Evolutionary conservation across 257 asterid genomes (phyloP), one percentile per base, ranked within the genome.

Genomic region (Galeopsis tetrahit): DNA sequence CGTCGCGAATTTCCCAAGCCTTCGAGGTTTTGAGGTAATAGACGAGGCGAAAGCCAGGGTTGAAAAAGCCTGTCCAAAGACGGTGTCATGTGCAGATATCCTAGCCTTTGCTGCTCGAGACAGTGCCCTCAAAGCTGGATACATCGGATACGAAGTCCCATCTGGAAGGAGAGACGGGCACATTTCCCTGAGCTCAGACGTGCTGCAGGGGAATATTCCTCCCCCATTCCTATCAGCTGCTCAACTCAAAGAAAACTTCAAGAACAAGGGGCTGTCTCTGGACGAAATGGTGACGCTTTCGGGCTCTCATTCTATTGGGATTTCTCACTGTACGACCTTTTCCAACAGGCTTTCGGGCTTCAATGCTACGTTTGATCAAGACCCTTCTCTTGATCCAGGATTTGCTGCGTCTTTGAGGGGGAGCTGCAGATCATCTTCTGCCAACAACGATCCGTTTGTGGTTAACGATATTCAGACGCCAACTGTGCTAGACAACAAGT

Each of bases 251-350:
- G 84, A 71, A 65, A 84, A 62, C 64, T 88, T 88, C 81, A 11
- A 15, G 28, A 49, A 52, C 9, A 88, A 88, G 66, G 95, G 92
- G 3, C 55, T 88, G 7, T 78, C 95, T 2, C 77, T 86, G 0
- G 92, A 86, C 3, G 90, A 88, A 7, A 88, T 88, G 92, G 95
- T 88, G 3, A 83, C 88, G 0, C 92, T 88, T 4, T 86, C 95
- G 7, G 92, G 95, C 2, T 79, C 95, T 10, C 90, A 88, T 43
- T 86, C 92, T 11, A 71, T 88, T 10, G 95, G 92, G 0, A 68
- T 85, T 6, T 69, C 85, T 35, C 92, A 83, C 53, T 88, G 95
- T 44, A 66, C 85, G 7, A 49, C 88, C 42, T 84, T 88, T 48
- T 42, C 84, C 17, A 62, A 2, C 51, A 62, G 95, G 32, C 80